phyloP scores from a whole-genome alignment of 257 asterid species.

The Jaltomata sinuosa region DNA sequence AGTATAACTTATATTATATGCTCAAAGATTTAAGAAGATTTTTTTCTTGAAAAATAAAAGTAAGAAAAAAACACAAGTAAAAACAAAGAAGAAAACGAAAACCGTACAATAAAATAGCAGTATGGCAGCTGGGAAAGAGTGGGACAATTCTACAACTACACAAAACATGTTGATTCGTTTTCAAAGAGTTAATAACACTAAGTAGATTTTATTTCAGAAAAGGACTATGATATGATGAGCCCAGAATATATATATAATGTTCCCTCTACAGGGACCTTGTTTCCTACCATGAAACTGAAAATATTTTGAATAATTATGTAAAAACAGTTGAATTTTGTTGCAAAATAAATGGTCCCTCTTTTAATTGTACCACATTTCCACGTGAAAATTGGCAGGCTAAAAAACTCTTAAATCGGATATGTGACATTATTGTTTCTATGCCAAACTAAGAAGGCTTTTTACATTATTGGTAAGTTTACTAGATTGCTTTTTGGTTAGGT shows the following conservation, averaged over 20 bases:
- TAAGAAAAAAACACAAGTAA: neutral
- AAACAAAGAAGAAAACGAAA: neutral
- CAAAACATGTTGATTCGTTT: conserved; percentile 9
- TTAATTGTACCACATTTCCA: neutral
- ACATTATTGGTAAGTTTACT: neutral
- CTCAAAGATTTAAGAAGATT: conserved; percentile 4
- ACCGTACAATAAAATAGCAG: conserved; percentile 1
- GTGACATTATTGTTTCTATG: neutral
- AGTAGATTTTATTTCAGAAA: conserved; percentile 8
- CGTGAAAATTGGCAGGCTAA: neutral
- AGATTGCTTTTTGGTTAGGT: neutral
- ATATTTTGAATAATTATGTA: neutral
- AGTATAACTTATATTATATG: neutral
- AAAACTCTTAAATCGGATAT: neutral
- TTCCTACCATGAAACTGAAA: conserved; percentile 31
- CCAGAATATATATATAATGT: conserved; percentile 16
- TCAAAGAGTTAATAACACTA: conserved; percentile 5
- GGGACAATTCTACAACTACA: conserved; percentile 14
- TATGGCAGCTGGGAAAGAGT: neutral
- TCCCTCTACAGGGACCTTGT: conserved; percentile 36
- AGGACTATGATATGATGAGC: neutral
- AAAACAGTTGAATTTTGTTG: neutral
- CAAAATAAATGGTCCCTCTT: conserved; percentile 26
- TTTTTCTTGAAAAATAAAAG: neutral
- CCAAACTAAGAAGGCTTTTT: neutral